Evolutionary conservation across 2,329 filamentous ascomycete species (phyloP), one percentile per base, ranked within the genome.

Genomic region (Amphichorda felina): DNA sequence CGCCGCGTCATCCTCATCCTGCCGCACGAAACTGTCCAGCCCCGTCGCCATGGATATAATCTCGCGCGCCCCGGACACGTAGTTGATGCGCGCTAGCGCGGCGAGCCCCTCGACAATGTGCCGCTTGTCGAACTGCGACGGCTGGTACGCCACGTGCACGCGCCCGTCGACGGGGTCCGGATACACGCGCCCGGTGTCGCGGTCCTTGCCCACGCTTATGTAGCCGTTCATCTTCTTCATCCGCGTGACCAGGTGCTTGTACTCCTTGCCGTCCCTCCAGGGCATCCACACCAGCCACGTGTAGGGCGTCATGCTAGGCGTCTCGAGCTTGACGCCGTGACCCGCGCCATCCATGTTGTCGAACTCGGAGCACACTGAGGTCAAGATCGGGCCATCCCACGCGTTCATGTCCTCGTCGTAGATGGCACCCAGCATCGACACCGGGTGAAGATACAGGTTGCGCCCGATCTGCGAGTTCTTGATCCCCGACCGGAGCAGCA

Each of bases 31-130:
- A 0, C 74, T 65, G 17, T 67, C 60, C 25, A 82, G 50, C 4
- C 72, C 74, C 0, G 72, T 66, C 13, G 80, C 62, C 1, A 64
- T 61, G 0, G 75, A 64, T 50, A 78, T 72, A 46, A 93, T 85
- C 55, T 89, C 82, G 16, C 61, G 64, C 0, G 85, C 86, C 8
- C 84, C 83, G 24, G 72, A 66, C 16, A 82, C 68, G 50, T 83
- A 86, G 37, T 75, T 70, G 18, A 91, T 75, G 48, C 82, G 81
- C 11, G 78, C 76, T 1, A 78, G 60, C 1, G 72, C 80, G 24
- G 85, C 50, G 3, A 82, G 45, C 4, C 81, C 83, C 50, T 81
- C 72, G 16, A 85, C 51, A 15, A 79, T 69, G 51, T 83, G 68
- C 10, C 65, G 65, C 28, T 75, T 68, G 55, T 93, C 86, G 45